Base-by-base conservation (phyloP, 306 rosid species). In the Vigna angularis region DNA sequence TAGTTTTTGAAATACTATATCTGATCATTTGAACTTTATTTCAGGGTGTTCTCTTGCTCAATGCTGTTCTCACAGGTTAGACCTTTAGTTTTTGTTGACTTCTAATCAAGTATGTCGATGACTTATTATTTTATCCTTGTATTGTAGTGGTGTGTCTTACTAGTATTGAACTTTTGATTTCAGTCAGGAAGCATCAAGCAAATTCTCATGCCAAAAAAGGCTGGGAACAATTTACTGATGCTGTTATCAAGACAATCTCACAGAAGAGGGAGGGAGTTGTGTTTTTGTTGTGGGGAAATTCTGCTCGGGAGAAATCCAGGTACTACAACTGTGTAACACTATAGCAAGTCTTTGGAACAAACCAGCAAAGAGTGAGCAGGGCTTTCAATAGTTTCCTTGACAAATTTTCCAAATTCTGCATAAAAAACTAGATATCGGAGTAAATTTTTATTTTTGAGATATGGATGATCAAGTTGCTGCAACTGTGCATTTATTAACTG, bases 131-230 rank as follows among this genome's bases (percentile, higher is more conserved):
- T 56, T 49, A 63, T 79, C 67, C 17, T 38, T 70, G 70, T 51
- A 40, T 47, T 45, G 20, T 18, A n/a, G 66, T 66, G 22, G 24
- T 64, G 40, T 52, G 72, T 44, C 53, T 6, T 45, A 70, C 49
- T 70, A 15, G 38, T 70, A 61, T 70, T 81, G 36, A 51, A 52
- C 32, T 66, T 76, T 70, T 73, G 30, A 65, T 63, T 85, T 71
- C 90, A 94, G 98, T 91, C 75, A 86, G 98, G 89, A 85, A 87
- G 51, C 97, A 92, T 73, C 92, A 90, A 83, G 97, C 97, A 16
- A 94, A 94, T 77, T 94, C 97, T 66, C 98, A 92, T 83, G 90
- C 98, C 24, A 92, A 92, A 80, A 94, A 90, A 76, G 98, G 98
- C 66, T 92, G 98, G 98, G 98, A 94, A 71, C 93, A 92, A 61